Evolutionary conservation across 2,329 filamentous ascomycete species (phyloP), one percentile per base, ranked within the genome.

Genomic region (Didymella lethalis): DNA sequence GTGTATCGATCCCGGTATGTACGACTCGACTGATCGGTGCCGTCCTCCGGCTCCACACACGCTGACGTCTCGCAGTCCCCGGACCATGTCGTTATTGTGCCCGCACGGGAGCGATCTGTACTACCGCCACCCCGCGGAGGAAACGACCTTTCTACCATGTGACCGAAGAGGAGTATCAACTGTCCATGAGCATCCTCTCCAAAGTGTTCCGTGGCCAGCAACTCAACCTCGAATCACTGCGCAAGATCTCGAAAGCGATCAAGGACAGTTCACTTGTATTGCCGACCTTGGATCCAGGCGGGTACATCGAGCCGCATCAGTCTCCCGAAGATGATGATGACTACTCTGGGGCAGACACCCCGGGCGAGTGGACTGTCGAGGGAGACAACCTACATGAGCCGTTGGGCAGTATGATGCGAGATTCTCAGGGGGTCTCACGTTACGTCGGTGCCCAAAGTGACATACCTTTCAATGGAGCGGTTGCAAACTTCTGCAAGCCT

Each of bases 111-210:
- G 71, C 74, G 7, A 58, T 66, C 6, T 77, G 75, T 56, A 70
- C 72, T 46, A 76, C 74, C 16, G 74, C 72, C 44, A 75, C 73
- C 25, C 74, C 74, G 44, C 68, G 75, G 43, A 62, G 73, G 32
- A 77, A 77, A 53, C 66, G 75, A 10, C 75, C 75, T 7, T 77
- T 75, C 59, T 77, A 77, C 57, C 75, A 77, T 70, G 75, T 77
- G 25, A 77, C 75, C 25, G 75, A 77, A 54, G 75, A 77, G 48
- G 75, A 77, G 55, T 77, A 77, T 38, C 73, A 75, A 51, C 74
- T 75, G 44, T 72, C 74, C 2, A 73, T 76, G 68, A 69, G 72
- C 28, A 77, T 77, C 46, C 64, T 77, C 7, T 72, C 75, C 48
- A 67, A 75, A 51, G 74, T 76, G 60, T 76, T 77, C 44, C 75